Base-by-base conservation (phyloP, 164 flowering plant genomes). In the Berberis thunbergii region DNA sequence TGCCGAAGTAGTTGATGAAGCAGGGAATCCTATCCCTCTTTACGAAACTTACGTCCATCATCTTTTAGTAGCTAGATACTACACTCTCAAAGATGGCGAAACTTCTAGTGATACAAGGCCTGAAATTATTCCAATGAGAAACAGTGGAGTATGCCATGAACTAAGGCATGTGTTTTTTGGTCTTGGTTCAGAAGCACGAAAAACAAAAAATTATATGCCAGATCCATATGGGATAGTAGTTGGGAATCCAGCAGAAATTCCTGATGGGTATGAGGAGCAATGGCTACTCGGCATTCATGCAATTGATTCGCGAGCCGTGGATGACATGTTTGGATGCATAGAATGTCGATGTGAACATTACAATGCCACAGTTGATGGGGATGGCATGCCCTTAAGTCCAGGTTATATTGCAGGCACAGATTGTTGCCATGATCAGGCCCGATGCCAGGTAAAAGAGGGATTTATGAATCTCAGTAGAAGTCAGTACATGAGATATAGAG, bases 31-130 rank as follows among this genome's bases (percentile, higher is more conserved):
- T 7, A 70, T 94, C 61, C 91, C 99, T 11, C 96, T 94, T 64
- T 84, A 86, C 5, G 95, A 94, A 65, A 87, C 93, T 62, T 94
- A 94, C 77, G 88, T 91, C 49, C 98, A 94, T 69, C 99, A 94
- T 61, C 89, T 96, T 96, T 61, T 84, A 12, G 70, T 89, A 9
- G 55, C 2, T 3, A 79, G 86, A 66, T 94, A 89, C 75, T 78
- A 77, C 61, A 73, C 63, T 39, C 79, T 66, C 2, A 74, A 61
- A 5, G 26, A 11, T 13, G 50, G 50, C 43, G 7, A 40, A 10
- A 26, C 26, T 26, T 26, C 26, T 26, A 26, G 26, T 26, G 57
- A 46, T 6, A 63, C 82, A 2, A 81, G 78, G 39, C 26, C 26
- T 26, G 26, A 26, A 26, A 1, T 11, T n/a, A 70, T 74, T 5